Evolutionary conservation across 2,329 filamentous ascomycete species (phyloP).

Genomic region (Paecilomyces fulvus): DNA sequence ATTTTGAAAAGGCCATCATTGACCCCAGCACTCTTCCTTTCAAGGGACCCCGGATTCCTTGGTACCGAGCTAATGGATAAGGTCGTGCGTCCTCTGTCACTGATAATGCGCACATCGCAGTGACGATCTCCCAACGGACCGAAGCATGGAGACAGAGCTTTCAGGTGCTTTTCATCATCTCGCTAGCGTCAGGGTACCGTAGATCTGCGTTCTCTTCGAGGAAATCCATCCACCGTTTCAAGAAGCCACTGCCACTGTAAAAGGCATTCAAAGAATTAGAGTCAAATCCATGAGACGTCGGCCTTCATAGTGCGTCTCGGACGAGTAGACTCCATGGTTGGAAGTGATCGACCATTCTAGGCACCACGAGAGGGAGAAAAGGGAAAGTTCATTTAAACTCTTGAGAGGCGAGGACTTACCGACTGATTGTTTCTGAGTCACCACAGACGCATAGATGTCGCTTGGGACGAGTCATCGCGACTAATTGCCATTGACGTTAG

Average conservation of each 20-base stretch:
- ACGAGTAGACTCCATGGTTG: background rate
- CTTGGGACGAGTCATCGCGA: conserved; percentile 93
- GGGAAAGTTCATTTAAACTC: background rate
- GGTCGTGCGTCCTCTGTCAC: background rate
- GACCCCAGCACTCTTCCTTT: background rate
- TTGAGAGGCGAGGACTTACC: conserved; percentile 48
- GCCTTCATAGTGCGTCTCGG: background rate
- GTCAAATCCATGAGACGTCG: background rate
- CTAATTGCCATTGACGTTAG: conserved; percentile 38
- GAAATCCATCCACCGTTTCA: conserved; percentile 85
- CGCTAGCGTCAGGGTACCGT: conserved; percentile 64
- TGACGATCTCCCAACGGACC: background rate
- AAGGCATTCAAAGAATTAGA: conserved; percentile 8
- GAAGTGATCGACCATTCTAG: background rate
- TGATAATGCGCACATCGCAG: background rate
- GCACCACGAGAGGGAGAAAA: background rate
- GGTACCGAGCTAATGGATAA: background rate
- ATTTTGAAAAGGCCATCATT: background rate
- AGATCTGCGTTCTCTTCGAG: conserved; percentile 85
- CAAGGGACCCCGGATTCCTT: background rate
- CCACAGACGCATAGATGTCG: conserved; percentile 85
- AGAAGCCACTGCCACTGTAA: conserved; percentile 68
- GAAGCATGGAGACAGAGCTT: background rate
- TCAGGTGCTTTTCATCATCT: conserved; percentile 20
- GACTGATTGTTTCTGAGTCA: conserved; percentile 85